Percentiles rank a stretch among this genome's conserved stretches.
These are phyloP conservation scores for Plasmodium sp. DNA, from an alignment of 169 alveolate genomes.

Conservation along the genomic window DNA sequence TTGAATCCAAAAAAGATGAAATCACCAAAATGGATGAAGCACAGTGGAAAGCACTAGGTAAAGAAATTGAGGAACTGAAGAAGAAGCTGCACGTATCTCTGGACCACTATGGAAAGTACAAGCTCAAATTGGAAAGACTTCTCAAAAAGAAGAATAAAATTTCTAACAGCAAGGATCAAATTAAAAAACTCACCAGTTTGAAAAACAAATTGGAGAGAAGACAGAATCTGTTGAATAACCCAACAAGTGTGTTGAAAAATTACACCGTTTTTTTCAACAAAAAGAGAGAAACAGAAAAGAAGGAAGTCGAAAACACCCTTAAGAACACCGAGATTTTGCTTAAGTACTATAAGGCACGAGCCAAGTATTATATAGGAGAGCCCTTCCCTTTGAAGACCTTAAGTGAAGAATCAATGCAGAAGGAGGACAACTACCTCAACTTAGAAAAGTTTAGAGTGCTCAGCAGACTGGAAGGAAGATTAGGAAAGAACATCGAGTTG, in stretches of 20 bases:
- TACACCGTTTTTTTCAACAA: conserved; percentile 19
- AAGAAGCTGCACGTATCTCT: not conserved
- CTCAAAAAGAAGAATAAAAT: not conserved
- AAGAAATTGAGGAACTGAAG: conserved; percentile 3
- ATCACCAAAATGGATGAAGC: not conserved
- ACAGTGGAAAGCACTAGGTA: not conserved
- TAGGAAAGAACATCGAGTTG: conserved; percentile 16
- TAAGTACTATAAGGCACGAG: conserved; percentile 31
- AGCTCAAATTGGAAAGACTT: conserved; percentile 48
- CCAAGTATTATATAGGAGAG: conserved; percentile 38
- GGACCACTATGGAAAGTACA: conserved; percentile 13
- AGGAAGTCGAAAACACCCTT: conserved; percentile 4
- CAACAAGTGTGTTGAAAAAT: not conserved
- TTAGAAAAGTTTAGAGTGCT: conserved; percentile 33
- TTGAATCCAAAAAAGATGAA: not conserved
- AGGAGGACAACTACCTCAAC: conserved; percentile 14
- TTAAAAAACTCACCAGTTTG: not conserved
- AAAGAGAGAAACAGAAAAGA: conserved; percentile 35
- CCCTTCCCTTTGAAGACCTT: conserved; percentile 30
- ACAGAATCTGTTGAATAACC: not conserved
- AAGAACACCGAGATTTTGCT: conserved; percentile 24
- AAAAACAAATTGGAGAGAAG: conserved; percentile 26
- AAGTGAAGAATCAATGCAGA: conserved; percentile 18
- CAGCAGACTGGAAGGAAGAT: conserved; percentile 19
- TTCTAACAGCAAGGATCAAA: not conserved